Percentiles rank a stretch among this genome's conserved stretches.
phyloP scores from a whole-genome alignment of 2,329 filamentous ascomycete species.

The Nannizzia gypsea region DNA sequence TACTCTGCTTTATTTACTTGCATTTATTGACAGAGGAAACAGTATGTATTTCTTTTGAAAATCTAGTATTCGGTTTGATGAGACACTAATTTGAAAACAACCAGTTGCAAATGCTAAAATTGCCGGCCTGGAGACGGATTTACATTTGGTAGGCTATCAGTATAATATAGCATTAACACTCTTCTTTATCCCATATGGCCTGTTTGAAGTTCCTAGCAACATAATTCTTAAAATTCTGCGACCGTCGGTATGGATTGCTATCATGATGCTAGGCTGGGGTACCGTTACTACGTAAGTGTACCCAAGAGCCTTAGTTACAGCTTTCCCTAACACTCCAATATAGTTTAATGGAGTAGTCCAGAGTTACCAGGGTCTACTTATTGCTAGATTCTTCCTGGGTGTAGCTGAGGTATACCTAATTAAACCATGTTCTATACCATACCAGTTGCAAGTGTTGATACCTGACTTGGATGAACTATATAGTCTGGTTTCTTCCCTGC shows the following conservation, averaged over 20 bases:
- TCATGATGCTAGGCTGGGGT: slow-evolving; percentile 35
- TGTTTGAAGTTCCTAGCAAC: slow-evolving; percentile 34
- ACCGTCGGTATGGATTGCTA: slow-evolving; percentile 34
- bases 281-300: slow-evolving; percentile 16
- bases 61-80: neutral
- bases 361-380: slow-evolving; percentile 41
- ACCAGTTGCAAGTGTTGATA: neutral
- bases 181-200: slow-evolving; percentile 30
- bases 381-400: slow-evolving; percentile 38
- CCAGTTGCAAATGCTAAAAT: slow-evolving; percentile 29
- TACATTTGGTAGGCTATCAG: slow-evolving; percentile 25
- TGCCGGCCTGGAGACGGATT: slow-evolving; percentile 19
- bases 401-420: slow-evolving; percentile 29
- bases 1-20: slow-evolving; percentile 51
- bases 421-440: neutral
- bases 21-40: slow-evolving; percentile 55
- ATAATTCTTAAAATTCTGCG: slow-evolving; percentile 30
- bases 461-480: neutral
- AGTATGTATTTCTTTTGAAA: slow-evolving; percentile 8
- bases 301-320: neutral
- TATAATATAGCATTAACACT: slow-evolving; percentile 31
- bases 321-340: slow-evolving; percentile 15
- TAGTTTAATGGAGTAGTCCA: slow-evolving; percentile 44
- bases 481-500: slow-evolving; percentile 42
- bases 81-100: neutral